Percentiles rank a stretch among this genome's conserved stretches.
Evolutionary conservation across 2,329 filamentous ascomycete genomes (phyloP).

Genomic region (Neofusicoccum sp.): DNA sequence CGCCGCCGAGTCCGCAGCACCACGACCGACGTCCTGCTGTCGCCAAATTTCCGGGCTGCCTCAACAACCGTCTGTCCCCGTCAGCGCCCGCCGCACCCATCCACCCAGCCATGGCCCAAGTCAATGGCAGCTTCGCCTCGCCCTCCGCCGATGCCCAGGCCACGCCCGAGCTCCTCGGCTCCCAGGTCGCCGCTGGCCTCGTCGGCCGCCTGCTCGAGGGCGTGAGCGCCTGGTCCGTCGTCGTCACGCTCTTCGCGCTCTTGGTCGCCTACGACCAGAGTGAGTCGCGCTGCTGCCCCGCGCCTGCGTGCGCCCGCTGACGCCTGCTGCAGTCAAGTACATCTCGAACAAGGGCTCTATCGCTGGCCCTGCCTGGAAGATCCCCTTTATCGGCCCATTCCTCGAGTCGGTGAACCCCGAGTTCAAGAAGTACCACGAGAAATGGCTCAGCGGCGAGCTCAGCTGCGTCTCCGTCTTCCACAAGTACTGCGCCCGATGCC

Average conservation of each 20-base stretch:
- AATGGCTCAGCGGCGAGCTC: constrained; percentile 88
- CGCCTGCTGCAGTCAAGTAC: constrained; percentile 46
- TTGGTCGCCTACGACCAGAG: constrained; percentile 87
- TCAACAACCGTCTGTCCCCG: neutral
- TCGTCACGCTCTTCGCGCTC: constrained; percentile 70
- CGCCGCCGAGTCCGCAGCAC: neutral
- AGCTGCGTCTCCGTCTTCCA: constrained; percentile 99
- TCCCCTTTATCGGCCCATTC: constrained; percentile 79
- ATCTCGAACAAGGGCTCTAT: constrained; percentile 50
- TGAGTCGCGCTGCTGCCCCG: constrained; percentile 51
- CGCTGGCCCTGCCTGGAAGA: constrained; percentile 50
- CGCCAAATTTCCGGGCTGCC: neutral
- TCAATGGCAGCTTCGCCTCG: constrained; percentile 43
- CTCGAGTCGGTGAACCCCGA: constrained; percentile 88
- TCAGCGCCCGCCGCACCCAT: neutral
- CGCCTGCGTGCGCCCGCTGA: constrained; percentile 24
- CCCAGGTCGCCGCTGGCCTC: constrained; percentile 34
- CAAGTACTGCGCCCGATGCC: constrained; percentile 66
- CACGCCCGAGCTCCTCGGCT: constrained; percentile 33
- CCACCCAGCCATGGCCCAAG: constrained; percentile 25
- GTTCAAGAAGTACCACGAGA: constrained; percentile 86
- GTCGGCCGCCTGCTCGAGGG: constrained; percentile 35
- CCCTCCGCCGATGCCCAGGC: constrained; percentile 42
- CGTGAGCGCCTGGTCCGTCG: constrained; percentile 53
- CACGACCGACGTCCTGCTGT: neutral